A percentile compares a stretch with the other conserved stretches of the same genome.
These are phyloP conservation scores for Pseudogymnoascus sp. DNA, from an alignment of 2,329 filamentous ascomycete species.

Conservation along the genomic window DNA sequence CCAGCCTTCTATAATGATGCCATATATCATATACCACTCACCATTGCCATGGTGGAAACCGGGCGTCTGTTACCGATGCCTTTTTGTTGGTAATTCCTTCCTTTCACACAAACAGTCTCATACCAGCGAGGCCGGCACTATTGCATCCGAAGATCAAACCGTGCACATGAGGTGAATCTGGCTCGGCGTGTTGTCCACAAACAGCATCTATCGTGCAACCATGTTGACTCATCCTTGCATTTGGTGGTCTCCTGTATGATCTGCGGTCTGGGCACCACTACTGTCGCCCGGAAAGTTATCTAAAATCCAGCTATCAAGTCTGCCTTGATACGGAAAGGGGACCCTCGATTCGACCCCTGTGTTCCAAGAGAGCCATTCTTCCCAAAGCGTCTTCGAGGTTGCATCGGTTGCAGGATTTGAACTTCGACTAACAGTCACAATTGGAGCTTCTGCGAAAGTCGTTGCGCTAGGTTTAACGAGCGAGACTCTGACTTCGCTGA, in stretches of 20 bases:
- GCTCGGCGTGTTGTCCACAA: background rate
- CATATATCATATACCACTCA: no score
- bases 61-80: background rate
- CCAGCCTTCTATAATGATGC: background rate
- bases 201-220: background rate
- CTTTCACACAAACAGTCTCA: background rate
- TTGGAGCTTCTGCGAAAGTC: conserved; percentile 61
- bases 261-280: background rate
- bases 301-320: conserved; percentile 23
- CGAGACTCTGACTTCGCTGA: conserved; percentile 49
- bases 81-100: background rate
- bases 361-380: conserved; percentile 11
- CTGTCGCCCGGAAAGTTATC: conserved; percentile 11
- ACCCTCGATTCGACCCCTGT: conserved; percentile 7
- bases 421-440: conserved; percentile 48
- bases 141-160: background rate
- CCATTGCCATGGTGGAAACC: background rate
- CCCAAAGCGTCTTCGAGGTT: conserved; percentile 8
- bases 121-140: background rate
- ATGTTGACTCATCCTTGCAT: background rate
- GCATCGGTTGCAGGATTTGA: conserved; percentile 14
- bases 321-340: conserved; percentile 21
- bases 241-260: background rate
- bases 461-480: conserved; percentile 69
- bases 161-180: background rate